Conservation (phyloP, 805 yeast species). For the Ogataea henricii region DNA sequence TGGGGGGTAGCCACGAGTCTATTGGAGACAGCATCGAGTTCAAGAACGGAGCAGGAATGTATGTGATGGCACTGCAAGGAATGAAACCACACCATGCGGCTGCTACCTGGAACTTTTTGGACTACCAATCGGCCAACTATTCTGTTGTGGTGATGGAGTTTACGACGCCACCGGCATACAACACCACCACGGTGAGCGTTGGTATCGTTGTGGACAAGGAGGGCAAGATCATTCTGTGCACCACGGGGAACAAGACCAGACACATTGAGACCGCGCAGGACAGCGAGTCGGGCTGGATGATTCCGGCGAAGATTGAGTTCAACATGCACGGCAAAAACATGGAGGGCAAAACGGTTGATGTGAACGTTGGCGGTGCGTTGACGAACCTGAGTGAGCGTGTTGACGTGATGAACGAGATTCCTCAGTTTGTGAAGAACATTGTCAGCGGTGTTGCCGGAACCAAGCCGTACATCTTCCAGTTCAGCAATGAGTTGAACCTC, state of each 20-base stretch:
- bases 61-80: constrained; percentile 95
- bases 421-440: constrained; percentile 87
- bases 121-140: constrained; percentile 75
- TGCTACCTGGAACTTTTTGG: constrained; percentile 90
- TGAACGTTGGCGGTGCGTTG: constrained; percentile 61
- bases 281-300: constrained; percentile 90
- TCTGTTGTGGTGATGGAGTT: constrained; percentile 92
- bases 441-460: constrained; percentile 96
- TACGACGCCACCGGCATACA: constrained; percentile 91
- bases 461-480: constrained; percentile 95
- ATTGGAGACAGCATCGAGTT: constrained; percentile 27
- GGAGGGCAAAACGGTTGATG: constrained; percentile 42
- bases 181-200: constrained; percentile 72
- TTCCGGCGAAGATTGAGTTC: constrained; percentile 70
- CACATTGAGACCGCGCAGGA: constrained; percentile 62
- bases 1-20: constrained; percentile 36
- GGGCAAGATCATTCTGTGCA: constrained; percentile 58
- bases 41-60: constrained; percentile 62
- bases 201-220: constrained; percentile 72
- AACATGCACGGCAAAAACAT: constrained; percentile 44
- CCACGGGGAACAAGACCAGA: constrained; percentile 63
- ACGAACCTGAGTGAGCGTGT: constrained; percentile 76
- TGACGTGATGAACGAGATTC: constrained; percentile 97
- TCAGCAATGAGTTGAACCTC: constrained; percentile 57
- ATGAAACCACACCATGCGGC: constrained; percentile 99